These are phyloP conservation scores for Monosporascus sp. DNA, from an alignment of 2,329 filamentous ascomycete species.

Conservation along the genomic window DNA sequence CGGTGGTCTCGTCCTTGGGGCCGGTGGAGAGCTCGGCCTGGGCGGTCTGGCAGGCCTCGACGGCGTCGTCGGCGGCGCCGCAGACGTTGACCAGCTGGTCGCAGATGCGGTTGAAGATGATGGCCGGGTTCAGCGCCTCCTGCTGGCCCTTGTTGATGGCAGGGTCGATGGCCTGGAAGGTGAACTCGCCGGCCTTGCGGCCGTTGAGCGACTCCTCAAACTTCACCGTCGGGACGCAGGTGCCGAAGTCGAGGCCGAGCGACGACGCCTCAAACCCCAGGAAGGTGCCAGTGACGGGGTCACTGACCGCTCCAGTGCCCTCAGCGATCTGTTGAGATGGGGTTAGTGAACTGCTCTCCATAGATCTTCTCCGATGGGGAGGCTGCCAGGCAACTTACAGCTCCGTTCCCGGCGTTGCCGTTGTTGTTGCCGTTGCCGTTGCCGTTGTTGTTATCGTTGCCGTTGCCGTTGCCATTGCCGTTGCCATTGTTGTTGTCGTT, in stretches of 20 bases:
- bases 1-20: constrained; percentile 31
- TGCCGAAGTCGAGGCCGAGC: constrained; percentile 44
- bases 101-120: constrained; percentile 68
- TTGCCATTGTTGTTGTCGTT: constrained; percentile 11
- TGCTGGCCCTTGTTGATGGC: constrained; percentile 57
- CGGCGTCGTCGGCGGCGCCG: constrained; percentile 55
- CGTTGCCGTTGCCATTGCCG: constrained; percentile 4
- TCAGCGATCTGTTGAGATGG: no score
- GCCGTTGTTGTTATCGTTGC: constrained; percentile 10
- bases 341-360: no score
- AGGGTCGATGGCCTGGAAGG: constrained; percentile 62
- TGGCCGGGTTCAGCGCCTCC: constrained; percentile 66
- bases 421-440: constrained; percentile 13
- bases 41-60: constrained; percentile 46
- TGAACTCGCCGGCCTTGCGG: constrained; percentile 54
- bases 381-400: background rate
- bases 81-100: constrained; percentile 66
- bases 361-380: no score
- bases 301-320: constrained; percentile 25
- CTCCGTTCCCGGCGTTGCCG: constrained; percentile 9
- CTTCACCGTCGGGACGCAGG: constrained; percentile 52
- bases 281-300: constrained; percentile 28
- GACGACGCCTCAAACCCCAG: constrained; percentile 26
- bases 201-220: constrained; percentile 53
- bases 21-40: constrained; percentile 33